Conservation (phyloP, 1,284 basidiomycete species). For the Heterobasidion annosum region DNA sequence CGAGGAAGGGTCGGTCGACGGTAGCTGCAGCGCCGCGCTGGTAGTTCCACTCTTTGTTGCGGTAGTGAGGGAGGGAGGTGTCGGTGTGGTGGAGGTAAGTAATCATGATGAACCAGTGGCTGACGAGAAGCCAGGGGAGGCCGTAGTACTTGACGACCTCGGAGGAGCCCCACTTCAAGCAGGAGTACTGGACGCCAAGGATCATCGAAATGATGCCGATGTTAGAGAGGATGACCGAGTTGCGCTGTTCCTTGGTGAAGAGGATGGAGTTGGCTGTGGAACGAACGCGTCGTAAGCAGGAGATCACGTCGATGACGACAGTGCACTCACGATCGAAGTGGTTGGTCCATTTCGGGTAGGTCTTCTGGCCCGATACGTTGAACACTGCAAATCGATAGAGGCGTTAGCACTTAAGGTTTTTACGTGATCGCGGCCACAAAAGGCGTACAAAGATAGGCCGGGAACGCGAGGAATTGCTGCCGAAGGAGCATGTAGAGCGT, state of each 20-base stretch:
- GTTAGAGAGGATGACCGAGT: conserved; percentile 46
- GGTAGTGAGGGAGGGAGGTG: conserved; percentile 40
- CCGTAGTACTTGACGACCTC: conserved; percentile 44
- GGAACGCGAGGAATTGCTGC: conserved; percentile 71
- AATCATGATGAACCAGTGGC: conserved; percentile 54
- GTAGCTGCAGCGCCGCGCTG: conserved; percentile 58
- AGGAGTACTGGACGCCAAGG: conserved; percentile 26
- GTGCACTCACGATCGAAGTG: conserved; percentile 43
- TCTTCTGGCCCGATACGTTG: conserved; percentile 57
- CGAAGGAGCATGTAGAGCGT: conserved; percentile 43
- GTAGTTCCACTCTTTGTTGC: conserved; percentile 47
- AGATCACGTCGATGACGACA: neutral
- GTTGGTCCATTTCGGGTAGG: conserved; percentile 60
- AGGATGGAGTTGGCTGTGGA: conserved; percentile 40
- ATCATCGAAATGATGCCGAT: conserved; percentile 42
- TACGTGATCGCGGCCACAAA: neutral
- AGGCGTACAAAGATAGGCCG: conserved; percentile 50
- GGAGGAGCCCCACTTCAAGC: conserved; percentile 23
- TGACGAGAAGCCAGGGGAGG: conserved; percentile 47
- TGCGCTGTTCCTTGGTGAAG: conserved; percentile 41
- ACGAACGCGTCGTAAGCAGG: neutral
- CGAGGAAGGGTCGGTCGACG: conserved; percentile 47
- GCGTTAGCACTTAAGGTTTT: neutral
- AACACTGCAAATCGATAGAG: conserved; percentile 26
- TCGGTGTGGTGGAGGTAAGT: conserved; percentile 49